Base-by-base conservation (phyloP, 2,329 filamentous ascomycete species). In the Aureobasidium leucospermi region DNA sequence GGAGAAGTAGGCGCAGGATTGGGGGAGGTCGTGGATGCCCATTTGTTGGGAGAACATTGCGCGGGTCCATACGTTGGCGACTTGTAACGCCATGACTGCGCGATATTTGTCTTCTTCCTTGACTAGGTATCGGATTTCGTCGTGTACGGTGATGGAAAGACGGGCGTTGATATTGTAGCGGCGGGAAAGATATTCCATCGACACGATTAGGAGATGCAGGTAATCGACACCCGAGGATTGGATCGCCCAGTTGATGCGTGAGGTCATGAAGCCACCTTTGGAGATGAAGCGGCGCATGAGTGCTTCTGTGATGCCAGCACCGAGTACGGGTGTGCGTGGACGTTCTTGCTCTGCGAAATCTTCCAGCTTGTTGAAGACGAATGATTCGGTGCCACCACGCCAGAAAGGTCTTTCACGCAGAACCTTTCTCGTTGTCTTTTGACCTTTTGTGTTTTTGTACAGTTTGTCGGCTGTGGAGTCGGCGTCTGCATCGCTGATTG, bases 1-100 rank as follows among this genome's bases (percentile, higher is more conserved):
- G 1, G 89, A 95, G 75, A 99, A 99, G 74, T 91, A 99, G 8
- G 94, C 94, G 68, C 92, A 96, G 0, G 88, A 86, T 69, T 97
- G 94, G 0, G 95, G 94, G 9, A 99, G 81, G 68, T 99, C 94
- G 64, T 96, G 80, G 67, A 99, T 99, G 61, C 94, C 94, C 68
- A 96, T 89, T 74, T 99, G 94, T 73, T 99, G 91, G 0, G 89
- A 85, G 72, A 99, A 99, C 89, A 99, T 96, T 64, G 92, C 92
- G 53, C 94, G 83, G 0, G 95, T 99, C 94, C 94, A 99, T 19
- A 99, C 74, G 69, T 99, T 99, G 61, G 92, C 86, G 7, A 99
- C 82, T 72, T 99, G 94, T 11, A 99, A 78, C 1, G 95, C 94
- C 85, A 99, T 88, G 10, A 93, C 93, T 2, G 89, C 86, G 42